phyloP scores from a whole-genome alignment of 2,329 filamentous ascomycete genomes.

The Didymosphaeria variabile region DNA sequence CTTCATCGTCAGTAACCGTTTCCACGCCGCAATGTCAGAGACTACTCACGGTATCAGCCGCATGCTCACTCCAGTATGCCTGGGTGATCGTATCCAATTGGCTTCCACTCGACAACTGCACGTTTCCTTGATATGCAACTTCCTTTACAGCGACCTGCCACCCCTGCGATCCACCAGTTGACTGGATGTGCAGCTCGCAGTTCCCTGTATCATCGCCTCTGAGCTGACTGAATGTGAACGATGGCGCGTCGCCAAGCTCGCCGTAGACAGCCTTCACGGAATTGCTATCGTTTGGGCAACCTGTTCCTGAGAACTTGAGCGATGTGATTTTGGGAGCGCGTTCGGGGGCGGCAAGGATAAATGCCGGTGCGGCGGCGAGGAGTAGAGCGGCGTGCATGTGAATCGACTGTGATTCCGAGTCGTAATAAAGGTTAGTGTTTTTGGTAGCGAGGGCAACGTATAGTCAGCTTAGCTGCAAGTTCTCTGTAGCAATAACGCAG shows the following conservation, averaged over 20 bases:
- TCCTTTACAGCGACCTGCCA: slow-evolving; percentile 43
- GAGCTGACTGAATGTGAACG: slow-evolving; percentile 37
- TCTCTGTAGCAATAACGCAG: slow-evolving; percentile 15
- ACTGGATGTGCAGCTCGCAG: slow-evolving; percentile 43
- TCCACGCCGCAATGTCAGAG: neutral
- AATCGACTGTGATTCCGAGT: neutral
- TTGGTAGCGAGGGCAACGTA: slow-evolving; percentile 7
- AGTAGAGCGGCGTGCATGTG: slow-evolving; percentile 19
- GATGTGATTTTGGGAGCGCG: slow-evolving; percentile 34
- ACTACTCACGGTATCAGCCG: slow-evolving; percentile 38
- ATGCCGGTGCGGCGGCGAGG: slow-evolving; percentile 24
- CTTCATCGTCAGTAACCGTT: neutral
- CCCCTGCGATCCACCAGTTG: slow-evolving; percentile 31
- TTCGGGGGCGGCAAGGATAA: slow-evolving; percentile 32
- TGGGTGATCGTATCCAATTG: slow-evolving; percentile 36
- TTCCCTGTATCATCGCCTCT: slow-evolving; percentile 36
- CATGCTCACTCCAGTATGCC: slow-evolving; percentile 43
- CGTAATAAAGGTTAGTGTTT: neutral
- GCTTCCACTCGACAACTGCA: slow-evolving; percentile 33
- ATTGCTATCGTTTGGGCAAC: slow-evolving; percentile 38
- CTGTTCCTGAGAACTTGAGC: slow-evolving; percentile 36
- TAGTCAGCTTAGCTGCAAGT: slow-evolving; percentile 2
- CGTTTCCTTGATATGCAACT: slow-evolving; percentile 35
- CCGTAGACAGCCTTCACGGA: slow-evolving; percentile 29
- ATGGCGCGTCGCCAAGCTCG: slow-evolving; percentile 32